Conservation (phyloP, 139 green algal genomes). For the Pedinophyceae sp. region DNA sequence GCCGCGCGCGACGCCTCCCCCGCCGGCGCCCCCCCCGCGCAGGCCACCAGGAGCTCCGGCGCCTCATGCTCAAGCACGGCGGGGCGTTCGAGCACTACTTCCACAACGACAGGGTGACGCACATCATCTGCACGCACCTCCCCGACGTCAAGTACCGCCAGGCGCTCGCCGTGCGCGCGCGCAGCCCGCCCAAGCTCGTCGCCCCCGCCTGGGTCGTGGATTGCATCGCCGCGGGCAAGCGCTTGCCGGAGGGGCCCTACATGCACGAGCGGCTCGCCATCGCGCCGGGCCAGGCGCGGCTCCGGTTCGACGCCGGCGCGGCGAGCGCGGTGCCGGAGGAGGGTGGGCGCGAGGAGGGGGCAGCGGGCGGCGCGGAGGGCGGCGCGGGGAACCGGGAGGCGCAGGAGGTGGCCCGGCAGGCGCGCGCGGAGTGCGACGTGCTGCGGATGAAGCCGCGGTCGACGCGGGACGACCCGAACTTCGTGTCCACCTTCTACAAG, state of each 20-base stretch:
- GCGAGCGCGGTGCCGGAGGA: background rate
- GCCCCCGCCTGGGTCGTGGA: conserved; percentile 65
- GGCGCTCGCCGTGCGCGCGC: no score
- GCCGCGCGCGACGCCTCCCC: no score
- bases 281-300: conserved; percentile 23
- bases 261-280: conserved; percentile 19
- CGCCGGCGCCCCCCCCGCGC: background rate
- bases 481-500: conserved; percentile 61
- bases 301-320: conserved; percentile 5
- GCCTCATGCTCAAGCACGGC: conserved; percentile 80
- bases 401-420: background rate
- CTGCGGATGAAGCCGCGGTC: conserved; percentile 1
- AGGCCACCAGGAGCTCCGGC: conserved; percentile 60
- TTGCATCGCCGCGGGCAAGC: conserved; percentile 26
- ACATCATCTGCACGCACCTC: conserved; percentile 82
- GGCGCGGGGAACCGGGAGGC: background rate
- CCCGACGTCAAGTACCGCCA: conserved; percentile 31
- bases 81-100: conserved; percentile 68
- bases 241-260: conserved; percentile 37
- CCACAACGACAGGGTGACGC: conserved; percentile 67
- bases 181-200: conserved; percentile 47
- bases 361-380: background rate
- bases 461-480: conserved; percentile 46
- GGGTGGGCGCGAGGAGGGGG: background rate
- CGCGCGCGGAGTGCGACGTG: background rate